A percentile compares a stretch with the other conserved stretches of the same genome.
These are phyloP conservation scores for Phytopythium oedochilum DNA, from an alignment of 352 stramenopile species.

Conservation along the genomic window DNA sequence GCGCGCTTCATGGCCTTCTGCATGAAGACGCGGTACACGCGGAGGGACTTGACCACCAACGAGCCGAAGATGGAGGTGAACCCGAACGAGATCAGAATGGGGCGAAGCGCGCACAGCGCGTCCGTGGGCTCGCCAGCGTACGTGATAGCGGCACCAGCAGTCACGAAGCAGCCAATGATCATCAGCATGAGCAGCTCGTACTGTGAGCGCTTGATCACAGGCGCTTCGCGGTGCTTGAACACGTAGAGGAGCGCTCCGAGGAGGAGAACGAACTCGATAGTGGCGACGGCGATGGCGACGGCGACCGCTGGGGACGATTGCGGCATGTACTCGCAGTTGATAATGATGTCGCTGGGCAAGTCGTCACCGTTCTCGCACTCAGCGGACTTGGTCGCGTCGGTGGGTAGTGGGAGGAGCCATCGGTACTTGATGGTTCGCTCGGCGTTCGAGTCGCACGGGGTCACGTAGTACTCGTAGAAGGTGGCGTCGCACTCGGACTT, in stretches of 20 bases:
- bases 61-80: conserved; percentile 45
- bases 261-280: conserved; percentile 13
- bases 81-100: conserved; percentile 25
- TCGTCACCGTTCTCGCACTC: conserved; percentile 22
- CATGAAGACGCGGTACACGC: conserved; percentile 58
- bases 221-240: conserved; percentile 19
- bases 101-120: conserved; percentile 24
- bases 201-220: conserved; percentile 44
- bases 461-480: conserved; percentile 39
- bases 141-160: conserved; percentile 17
- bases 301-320: conserved; percentile 14
- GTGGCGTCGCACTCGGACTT: conserved; percentile 31
- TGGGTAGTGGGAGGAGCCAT: conserved; percentile 27
- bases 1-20: conserved; percentile 33
- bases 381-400: conserved; percentile 9
- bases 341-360: conserved; percentile 13
- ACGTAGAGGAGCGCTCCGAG: conserved; percentile 17
- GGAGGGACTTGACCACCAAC: conserved; percentile 42
- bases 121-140: conserved; percentile 25
- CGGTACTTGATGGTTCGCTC: conserved; percentile 23
- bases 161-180: conserved; percentile 31
- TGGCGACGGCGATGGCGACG: conserved; percentile 5
- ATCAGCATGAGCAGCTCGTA: conserved; percentile 41
- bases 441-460: conserved; percentile 19
- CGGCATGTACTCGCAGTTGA: conserved; percentile 40